These are phyloP conservation scores for Rhodotorula diobovata DNA, from an alignment of 768 basidiomycete species.

Conservation along the genomic window DNA sequence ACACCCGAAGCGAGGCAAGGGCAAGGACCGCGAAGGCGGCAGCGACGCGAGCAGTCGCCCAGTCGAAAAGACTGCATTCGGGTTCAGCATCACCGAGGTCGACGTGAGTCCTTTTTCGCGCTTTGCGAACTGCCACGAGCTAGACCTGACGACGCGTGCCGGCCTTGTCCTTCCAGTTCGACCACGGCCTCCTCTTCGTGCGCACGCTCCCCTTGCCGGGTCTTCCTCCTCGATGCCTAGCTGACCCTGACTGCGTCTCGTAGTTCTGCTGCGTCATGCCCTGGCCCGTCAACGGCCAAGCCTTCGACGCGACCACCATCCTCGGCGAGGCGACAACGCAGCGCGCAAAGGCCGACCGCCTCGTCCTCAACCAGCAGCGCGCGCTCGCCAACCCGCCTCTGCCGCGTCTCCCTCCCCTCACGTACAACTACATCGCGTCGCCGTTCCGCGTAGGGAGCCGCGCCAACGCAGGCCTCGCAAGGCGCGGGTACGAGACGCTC, in stretches of 20 bases:
- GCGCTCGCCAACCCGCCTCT: neutral
- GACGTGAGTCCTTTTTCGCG: neutral
- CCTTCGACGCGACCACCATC: conserved; percentile 4
- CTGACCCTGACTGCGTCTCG: neutral
- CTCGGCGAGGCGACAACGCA: neutral
- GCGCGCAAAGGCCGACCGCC: neutral
- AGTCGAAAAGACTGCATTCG: neutral
- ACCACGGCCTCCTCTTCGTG: neutral
- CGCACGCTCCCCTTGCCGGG: neutral
- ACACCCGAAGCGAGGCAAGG: neutral
- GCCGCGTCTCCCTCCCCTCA: neutral
- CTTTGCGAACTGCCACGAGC: neutral
- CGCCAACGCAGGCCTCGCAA: neutral
- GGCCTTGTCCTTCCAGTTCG: neutral
- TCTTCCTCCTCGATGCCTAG: neutral
- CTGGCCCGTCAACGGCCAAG: conserved; percentile 4
- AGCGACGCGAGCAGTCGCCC: neutral
- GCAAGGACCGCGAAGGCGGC: neutral
- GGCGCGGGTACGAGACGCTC: neutral
- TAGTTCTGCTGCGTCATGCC: conserved; percentile 14
- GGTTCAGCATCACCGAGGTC: neutral
- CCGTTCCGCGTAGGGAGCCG: neutral
- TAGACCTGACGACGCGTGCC: accelerated
- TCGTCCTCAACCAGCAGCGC: neutral
- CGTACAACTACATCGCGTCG: conserved; percentile 1